Evolutionary conservation across 495 filamentous ascomycete genomes (phyloP), one percentile per base, ranked within the genome.

Genomic region (Daldinia concentrica): DNA sequence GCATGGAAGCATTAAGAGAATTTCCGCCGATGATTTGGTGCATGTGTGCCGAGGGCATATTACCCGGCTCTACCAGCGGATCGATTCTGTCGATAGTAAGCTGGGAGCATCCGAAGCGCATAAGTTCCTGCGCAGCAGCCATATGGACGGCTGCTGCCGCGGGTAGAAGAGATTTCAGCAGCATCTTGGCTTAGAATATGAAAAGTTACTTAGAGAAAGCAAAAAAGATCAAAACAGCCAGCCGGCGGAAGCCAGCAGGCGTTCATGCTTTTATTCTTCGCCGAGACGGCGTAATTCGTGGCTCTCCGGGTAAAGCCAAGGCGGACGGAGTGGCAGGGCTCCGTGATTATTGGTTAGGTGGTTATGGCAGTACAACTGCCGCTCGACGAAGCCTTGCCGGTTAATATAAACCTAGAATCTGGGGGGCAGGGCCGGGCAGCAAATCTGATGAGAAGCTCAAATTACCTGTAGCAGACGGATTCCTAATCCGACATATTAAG

Each of bases 71-170:
- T 45, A 83, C 81, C 11, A 83, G 74, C 6, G 81, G 81, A 52
- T 83, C 81, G 51, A 83, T 72, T 2, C 81, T 77, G 69, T 82
- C 80, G 55, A 83, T 78, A 39, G 78, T 77, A 45, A 83, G 80
- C 72, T 82, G 80, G 6, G 76, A 79, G 75, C 82, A 84, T 22
- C 77, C 76, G 73, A 84, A 84, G 29, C 82, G 80, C 77, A 84
- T 82, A 78, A 83, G 79, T 62, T 80, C 77, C 71, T 82, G 81
- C 8, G 81, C 81, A 4, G 78, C 68, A n/a, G 69, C 77, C 29
- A 78, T 59, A 36, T 69, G 69, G 57, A 74, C 71, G 29, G 73
- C 72, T 54, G 79, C 79, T 68, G 66, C 68, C 11, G 74, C 72
- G 58, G 72, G 71, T 27, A 80, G 50, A 27, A 76, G 60, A 24